A percentile compares a stretch with the other conserved stretches of the same genome.
These are phyloP conservation scores for Bipolaris victoriae DNA, from an alignment of 2,329 filamentous ascomycete species.

Conservation along the genomic window DNA sequence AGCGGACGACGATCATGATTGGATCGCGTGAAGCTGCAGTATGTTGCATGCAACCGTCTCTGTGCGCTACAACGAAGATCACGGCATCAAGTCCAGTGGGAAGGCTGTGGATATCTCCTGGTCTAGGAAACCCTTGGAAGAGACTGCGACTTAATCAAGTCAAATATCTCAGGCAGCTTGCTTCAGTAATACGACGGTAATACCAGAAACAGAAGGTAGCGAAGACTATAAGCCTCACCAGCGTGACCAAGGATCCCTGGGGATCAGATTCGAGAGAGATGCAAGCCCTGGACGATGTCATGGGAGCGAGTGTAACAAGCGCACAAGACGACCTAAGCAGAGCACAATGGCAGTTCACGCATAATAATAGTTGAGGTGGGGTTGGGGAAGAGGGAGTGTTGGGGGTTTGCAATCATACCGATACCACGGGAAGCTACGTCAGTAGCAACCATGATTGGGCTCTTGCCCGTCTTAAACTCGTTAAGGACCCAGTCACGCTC, in stretches of 20 bases:
- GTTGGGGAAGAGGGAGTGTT: conserved; percentile 49
- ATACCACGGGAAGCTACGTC: conserved; percentile 99
- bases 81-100: conserved; percentile 54
- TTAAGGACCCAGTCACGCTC: conserved; percentile 99
- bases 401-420: conserved; percentile 84
- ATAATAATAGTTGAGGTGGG: conserved; percentile 52
- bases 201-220: conserved; percentile 73
- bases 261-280: conserved; percentile 82
- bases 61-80: conserved; percentile 56
- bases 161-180: conserved; percentile 74
- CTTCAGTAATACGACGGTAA: conserved; percentile 70
- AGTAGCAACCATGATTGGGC: conserved; percentile 99
- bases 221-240: conserved; percentile 74
- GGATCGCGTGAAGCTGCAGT: conserved; percentile 64
- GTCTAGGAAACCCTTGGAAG: conserved; percentile 71
- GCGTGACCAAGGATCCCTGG: conserved; percentile 86
- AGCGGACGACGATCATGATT: conserved; percentile 60
- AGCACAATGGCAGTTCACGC: conserved; percentile 74
- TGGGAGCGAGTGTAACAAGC: conserved; percentile 74
- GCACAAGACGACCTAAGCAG: conserved; percentile 90
- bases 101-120: conserved; percentile 64
- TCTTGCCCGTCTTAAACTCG: conserved; percentile 99
- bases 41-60: conserved; percentile 63
- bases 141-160: conserved; percentile 73
- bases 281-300: conserved; percentile 88